Percentiles rank a stretch among this genome's conserved stretches.
Evolutionary conservation across 2,329 filamentous ascomycete genomes (phyloP).

Genomic region (Blumeria hordei): DNA sequence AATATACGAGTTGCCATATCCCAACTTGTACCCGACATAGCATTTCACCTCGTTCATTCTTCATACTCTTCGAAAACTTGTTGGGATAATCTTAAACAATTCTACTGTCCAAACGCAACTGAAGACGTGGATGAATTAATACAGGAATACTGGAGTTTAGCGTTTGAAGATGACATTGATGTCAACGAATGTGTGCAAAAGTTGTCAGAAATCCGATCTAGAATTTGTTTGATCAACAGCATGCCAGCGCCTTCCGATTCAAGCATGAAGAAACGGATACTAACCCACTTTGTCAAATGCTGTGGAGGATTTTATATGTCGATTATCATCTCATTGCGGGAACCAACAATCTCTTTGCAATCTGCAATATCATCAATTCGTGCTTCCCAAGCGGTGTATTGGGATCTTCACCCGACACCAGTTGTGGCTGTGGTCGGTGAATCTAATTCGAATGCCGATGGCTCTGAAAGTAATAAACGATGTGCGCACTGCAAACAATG

Average conservation of each 20-base stretch:
- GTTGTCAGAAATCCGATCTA: background rate
- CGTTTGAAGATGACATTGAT: background rate
- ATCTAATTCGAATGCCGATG: background rate
- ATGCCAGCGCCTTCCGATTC: background rate
- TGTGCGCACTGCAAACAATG: background rate
- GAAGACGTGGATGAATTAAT: background rate
- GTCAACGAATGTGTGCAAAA: background rate
- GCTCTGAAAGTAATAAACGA: background rate
- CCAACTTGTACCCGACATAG: background rate
- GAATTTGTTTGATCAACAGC: background rate
- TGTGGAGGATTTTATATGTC: slow-evolving; percentile 1
- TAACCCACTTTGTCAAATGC: background rate
- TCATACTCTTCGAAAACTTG: background rate
- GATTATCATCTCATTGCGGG: background rate
- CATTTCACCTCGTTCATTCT: background rate
- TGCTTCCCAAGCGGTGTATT: background rate
- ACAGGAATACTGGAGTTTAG: background rate
- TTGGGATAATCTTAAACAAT: background rate
- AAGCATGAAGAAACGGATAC: background rate
- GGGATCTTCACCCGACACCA: background rate
- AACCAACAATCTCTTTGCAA: background rate
- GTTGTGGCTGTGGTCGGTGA: background rate
- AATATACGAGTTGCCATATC: background rate
- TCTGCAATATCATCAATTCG: background rate
- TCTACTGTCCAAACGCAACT: background rate